These are phyloP conservation scores for Fusarium poae DNA, from an alignment of 2,329 filamentous ascomycete genomes.

Conservation along the genomic window DNA sequence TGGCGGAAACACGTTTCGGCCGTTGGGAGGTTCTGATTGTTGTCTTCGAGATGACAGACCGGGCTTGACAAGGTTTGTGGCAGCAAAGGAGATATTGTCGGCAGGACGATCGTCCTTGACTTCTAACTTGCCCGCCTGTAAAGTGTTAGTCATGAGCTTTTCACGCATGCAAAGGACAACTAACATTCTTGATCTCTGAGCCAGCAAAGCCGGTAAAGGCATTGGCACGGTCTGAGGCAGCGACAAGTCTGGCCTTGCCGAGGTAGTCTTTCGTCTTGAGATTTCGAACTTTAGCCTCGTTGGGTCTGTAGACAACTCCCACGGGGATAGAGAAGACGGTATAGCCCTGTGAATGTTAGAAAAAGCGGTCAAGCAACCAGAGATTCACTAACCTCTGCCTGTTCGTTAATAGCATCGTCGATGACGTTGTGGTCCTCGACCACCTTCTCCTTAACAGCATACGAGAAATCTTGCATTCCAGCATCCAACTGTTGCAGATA, in stretches of 20 bases:
- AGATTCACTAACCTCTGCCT: constrained; percentile 78
- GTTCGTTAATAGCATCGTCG: constrained; percentile 93
- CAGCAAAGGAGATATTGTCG: constrained; percentile 90
- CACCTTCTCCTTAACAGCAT: constrained; percentile 94
- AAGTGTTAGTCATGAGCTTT: constrained; percentile 29
- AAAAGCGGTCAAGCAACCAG: not conserved
- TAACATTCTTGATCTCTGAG: constrained; percentile 80
- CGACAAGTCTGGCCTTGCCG: constrained; percentile 93
- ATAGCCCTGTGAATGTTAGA: constrained; percentile 76
- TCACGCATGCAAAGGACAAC: constrained; percentile 44
- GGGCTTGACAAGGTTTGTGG: constrained; percentile 91
- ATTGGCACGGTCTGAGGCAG: constrained; percentile 84
- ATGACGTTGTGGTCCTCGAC: constrained; percentile 98
- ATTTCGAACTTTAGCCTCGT: constrained; percentile 98
- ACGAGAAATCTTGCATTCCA: constrained; percentile 90
- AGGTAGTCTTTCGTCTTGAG: constrained; percentile 98
- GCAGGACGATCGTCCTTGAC: constrained; percentile 83
- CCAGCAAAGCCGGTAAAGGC: constrained; percentile 86
- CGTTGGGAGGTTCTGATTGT: constrained; percentile 84
- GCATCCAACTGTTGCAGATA: constrained; percentile 92
- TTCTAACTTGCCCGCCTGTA: constrained; percentile 64
- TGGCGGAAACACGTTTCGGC: constrained; percentile 90
- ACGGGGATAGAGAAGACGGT: constrained; percentile 99
- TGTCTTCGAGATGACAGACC: constrained; percentile 84
- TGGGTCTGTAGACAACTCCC: constrained; percentile 93